Evolutionary conservation across 2,329 filamentous ascomycete species (phyloP).

Genomic region (Xylaria sp.): DNA sequence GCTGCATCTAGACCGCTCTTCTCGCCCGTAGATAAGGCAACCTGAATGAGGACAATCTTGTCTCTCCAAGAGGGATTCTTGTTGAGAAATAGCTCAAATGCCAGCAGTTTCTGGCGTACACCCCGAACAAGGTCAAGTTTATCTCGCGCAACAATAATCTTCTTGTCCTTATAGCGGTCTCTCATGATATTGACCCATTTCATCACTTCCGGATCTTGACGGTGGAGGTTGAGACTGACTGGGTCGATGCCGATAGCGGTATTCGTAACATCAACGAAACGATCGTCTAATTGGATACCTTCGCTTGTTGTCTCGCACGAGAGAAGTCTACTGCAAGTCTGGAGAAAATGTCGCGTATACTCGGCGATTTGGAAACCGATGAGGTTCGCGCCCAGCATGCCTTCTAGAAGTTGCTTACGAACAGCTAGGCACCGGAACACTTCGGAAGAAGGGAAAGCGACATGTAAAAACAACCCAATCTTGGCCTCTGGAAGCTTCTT

Average conservation of each 20-base stretch:
- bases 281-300: slow-evolving; percentile 89
- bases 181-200: slow-evolving; percentile 83
- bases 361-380: slow-evolving; percentile 94
- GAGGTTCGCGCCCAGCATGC: slow-evolving; percentile 91
- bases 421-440: slow-evolving; percentile 92
- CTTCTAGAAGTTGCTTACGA: slow-evolving; percentile 86
- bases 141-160: slow-evolving; percentile 90
- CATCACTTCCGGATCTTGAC: slow-evolving; percentile 76
- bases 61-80: slow-evolving; percentile 91
- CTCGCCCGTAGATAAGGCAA: slow-evolving; percentile 89
- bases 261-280: slow-evolving; percentile 88
- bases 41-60: slow-evolving; percentile 90
- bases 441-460: slow-evolving; percentile 94
- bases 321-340: slow-evolving; percentile 91
- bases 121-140: slow-evolving; percentile 94
- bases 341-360: slow-evolving; percentile 92
- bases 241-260: slow-evolving; percentile 93
- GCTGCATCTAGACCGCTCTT: slow-evolving; percentile 87
- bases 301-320: slow-evolving; percentile 90
- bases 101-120: slow-evolving; percentile 90
- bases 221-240: slow-evolving; percentile 74
- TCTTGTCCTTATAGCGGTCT: slow-evolving; percentile 87
- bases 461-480: slow-evolving; percentile 96
- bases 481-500: slow-evolving; percentile 91
- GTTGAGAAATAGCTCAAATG: slow-evolving; percentile 93